These are phyloP conservation scores for Tricholoma bakamatsutake DNA, from an alignment of 768 basidiomycete species.

Conservation along the genomic window DNA sequence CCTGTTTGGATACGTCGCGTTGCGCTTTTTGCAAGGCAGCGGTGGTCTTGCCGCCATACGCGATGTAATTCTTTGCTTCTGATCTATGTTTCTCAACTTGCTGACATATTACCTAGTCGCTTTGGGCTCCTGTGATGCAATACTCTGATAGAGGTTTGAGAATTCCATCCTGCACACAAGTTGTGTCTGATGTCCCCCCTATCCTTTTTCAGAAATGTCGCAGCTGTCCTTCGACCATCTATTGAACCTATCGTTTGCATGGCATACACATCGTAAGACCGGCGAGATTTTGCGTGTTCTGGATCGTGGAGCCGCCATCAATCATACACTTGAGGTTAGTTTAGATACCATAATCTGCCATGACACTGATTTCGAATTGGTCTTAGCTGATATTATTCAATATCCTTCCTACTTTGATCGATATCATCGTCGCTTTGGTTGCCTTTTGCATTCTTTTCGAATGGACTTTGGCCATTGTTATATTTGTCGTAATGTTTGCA, in stretches of 20 bases:
- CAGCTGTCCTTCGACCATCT: slow-evolving; percentile 82
- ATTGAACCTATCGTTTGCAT: slow-evolving; percentile 79
- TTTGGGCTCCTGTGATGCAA: slow-evolving; percentile 90
- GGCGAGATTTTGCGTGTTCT: slow-evolving; percentile 81
- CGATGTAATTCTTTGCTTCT: slow-evolving; percentile 33
- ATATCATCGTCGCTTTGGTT: slow-evolving; percentile 65
- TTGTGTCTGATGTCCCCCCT: neutral
- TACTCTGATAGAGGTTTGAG: slow-evolving; percentile 66
- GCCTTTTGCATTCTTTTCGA: slow-evolving; percentile 60
- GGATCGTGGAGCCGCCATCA: slow-evolving; percentile 82
- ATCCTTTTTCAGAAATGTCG: slow-evolving; percentile 61
- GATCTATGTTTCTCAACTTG: neutral
- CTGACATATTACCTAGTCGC: slow-evolving; percentile 30
- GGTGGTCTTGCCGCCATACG: slow-evolving; percentile 71
- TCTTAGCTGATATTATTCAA: slow-evolving; percentile 74
- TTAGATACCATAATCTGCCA: neutral
- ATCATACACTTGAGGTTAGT: slow-evolving; percentile 65
- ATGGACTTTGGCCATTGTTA: slow-evolving; percentile 60
- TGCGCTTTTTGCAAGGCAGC: slow-evolving; percentile 71
- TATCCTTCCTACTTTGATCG: slow-evolving; percentile 76
- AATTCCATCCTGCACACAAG: neutral
- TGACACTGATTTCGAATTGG: neutral
- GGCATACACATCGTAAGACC: slow-evolving; percentile 78
- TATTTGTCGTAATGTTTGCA: slow-evolving; percentile 66
- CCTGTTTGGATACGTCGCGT: slow-evolving; percentile 58